Conservation (phyloP, 257 asterid species). For the Nicotiana otophora region DNA sequence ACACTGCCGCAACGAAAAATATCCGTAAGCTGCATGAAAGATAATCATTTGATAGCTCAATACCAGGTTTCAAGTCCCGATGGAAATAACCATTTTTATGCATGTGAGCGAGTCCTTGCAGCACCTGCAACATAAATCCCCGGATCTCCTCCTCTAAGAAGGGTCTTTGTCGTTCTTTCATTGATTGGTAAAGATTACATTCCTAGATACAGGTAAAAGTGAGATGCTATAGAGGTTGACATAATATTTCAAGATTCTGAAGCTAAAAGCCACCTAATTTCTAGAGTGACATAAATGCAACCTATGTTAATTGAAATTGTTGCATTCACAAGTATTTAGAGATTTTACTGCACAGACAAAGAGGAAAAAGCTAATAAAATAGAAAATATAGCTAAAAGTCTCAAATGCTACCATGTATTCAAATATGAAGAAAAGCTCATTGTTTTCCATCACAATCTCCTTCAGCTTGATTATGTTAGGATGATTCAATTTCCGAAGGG, state of each 20-base stretch:
- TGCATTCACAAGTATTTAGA: no score
- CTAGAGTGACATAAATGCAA: no score
- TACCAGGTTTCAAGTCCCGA: slow-evolving; percentile 95
- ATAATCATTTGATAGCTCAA: neutral
- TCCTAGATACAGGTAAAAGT: slow-evolving; percentile 39
- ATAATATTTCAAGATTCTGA: no score
- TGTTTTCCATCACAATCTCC: slow-evolving; percentile 84
- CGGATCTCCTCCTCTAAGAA: slow-evolving; percentile 74
- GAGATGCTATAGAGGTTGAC: no score
- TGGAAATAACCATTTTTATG: slow-evolving; percentile 79
- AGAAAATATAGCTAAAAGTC: no score
- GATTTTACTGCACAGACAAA: no score
- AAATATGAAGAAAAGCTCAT: slow-evolving; percentile 83
- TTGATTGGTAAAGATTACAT: slow-evolving; percentile 70
- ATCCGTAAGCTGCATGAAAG: no score
- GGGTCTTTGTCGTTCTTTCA: slow-evolving; percentile 57
- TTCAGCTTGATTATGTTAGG: slow-evolving; percentile 76
- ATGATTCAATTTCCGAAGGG: slow-evolving; percentile 72
- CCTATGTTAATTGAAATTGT: no score
- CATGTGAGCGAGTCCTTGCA: slow-evolving; percentile 76
- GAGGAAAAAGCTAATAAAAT: no score
- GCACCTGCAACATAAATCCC: slow-evolving; percentile 69
- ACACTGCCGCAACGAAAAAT: no score
- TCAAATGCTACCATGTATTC: slow-evolving; percentile 58
- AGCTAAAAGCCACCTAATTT: no score